Percentiles rank a stretch among this genome's conserved stretches.
These are phyloP conservation scores for Termitomyces heimii DNA, from an alignment of 768 basidiomycete species.

Conservation along the genomic window DNA sequence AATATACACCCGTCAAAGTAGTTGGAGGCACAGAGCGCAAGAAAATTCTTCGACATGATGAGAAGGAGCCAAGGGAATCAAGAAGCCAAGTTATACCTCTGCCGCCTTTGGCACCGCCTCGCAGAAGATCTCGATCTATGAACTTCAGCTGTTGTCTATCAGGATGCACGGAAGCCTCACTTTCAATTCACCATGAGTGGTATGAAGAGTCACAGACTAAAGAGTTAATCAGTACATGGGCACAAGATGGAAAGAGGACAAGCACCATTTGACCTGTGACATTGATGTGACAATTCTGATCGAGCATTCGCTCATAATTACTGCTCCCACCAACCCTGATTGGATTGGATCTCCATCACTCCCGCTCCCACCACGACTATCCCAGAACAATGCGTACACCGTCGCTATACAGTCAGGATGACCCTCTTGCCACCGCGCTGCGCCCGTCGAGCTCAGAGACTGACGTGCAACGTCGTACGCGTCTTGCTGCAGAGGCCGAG, in stretches of 20 bases:
- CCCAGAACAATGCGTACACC: conserved; percentile 49
- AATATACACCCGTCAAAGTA: conserved; percentile 83
- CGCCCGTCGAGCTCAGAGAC: conserved; percentile 64
- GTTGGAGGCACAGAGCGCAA: conserved; percentile 88
- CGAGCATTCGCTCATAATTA: conserved; percentile 5
- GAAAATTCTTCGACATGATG: conserved; percentile 67
- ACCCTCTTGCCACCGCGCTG: conserved; percentile 65
- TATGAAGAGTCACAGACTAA: conserved; percentile 93
- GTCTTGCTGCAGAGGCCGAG: conserved; percentile 64
- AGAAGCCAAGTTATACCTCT: conserved; percentile 49
- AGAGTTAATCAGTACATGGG: conserved; percentile 9
- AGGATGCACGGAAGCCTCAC: conserved; percentile 28
- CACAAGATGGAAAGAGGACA: conserved; percentile 8
- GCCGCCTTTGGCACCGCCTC: conserved; percentile 94
- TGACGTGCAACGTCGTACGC: conserved; percentile 51
- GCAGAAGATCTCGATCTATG: conserved; percentile 92
- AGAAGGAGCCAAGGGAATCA: conserved; percentile 4
- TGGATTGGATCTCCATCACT: conserved; percentile 13
- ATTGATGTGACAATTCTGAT: conserved; percentile 17
- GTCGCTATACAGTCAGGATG: conserved; percentile 69
- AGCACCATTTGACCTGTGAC: conserved; percentile 18
- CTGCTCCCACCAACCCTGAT: conserved; percentile 10
- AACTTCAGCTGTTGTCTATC: not conserved
- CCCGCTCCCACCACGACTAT: conserved; percentile 19
- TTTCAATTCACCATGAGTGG: conserved; percentile 93